Percentiles rank a stretch among this genome's conserved stretches.
Conservation (phyloP, 140 eudicot genomes). For the Senecio squalidus region DNA sequence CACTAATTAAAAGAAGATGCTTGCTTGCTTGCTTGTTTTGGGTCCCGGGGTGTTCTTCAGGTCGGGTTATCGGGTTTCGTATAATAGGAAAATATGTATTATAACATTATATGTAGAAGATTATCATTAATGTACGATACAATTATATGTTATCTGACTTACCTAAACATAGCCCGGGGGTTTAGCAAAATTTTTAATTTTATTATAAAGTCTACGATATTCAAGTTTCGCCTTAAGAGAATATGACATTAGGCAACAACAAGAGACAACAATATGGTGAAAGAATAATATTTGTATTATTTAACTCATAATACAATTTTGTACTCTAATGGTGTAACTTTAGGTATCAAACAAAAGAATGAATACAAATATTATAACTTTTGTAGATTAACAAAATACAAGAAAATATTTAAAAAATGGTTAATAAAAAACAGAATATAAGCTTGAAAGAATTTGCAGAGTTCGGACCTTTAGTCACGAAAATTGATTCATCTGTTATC, state of each 20-base stretch:
- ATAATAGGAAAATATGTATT: too few relatives aligned
- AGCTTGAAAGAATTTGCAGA: constrained; percentile 27
- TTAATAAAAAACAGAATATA: constrained; percentile 27
- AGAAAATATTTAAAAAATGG: neutral
- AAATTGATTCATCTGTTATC: constrained; percentile 20
- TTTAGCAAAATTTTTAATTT: too few relatives aligned
- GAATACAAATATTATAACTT: constrained; percentile 9
- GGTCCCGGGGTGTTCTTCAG: too few relatives aligned
- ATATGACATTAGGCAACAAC: too few relatives aligned
- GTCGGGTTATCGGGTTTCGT: too few relatives aligned
- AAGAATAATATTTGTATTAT: constrained; percentile 24
- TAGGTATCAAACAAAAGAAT: constrained; percentile 25
- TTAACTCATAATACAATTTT: constrained; percentile 13
- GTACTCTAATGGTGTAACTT: constrained; percentile 9
- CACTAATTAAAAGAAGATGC: constrained; percentile 22
- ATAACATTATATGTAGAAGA: too few relatives aligned
- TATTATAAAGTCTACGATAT: too few relatives aligned
- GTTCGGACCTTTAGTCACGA: constrained; percentile 14
- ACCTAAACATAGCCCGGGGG: too few relatives aligned
- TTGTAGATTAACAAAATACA: constrained; percentile 14
- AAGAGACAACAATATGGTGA: too few relatives aligned
- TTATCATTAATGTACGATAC: too few relatives aligned
- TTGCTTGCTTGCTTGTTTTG: constrained; percentile 12
- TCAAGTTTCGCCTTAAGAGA: too few relatives aligned
- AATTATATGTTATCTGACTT: too few relatives aligned